phyloP scores from a whole-genome alignment of 2,329 filamentous ascomycete species.

The Colletotrichum lini region DNA sequence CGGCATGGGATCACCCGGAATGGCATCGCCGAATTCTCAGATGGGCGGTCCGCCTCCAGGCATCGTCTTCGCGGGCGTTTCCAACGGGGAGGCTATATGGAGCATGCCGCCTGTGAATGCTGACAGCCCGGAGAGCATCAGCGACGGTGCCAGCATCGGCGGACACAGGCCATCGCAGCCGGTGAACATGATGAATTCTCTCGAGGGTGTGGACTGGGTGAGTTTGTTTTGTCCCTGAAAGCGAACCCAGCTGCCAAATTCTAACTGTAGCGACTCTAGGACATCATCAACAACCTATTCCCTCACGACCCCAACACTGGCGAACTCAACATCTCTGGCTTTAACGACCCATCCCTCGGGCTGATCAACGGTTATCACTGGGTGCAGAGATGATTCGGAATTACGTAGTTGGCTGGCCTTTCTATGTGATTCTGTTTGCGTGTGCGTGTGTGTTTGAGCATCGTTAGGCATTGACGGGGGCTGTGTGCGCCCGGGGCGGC shows the following conservation, averaged over 20 bases:
- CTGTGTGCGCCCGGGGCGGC: neutral
- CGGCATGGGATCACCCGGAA: conserved; percentile 25
- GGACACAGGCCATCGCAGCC: conserved; percentile 37
- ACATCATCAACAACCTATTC: conserved; percentile 55
- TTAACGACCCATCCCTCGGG: conserved; percentile 53
- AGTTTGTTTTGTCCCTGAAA: conserved; percentile 48
- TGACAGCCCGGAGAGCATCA: conserved; percentile 60
- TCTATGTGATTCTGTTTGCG: neutral
- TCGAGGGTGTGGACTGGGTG: conserved; percentile 77
- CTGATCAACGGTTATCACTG: conserved; percentile 48
- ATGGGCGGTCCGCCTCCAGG: conserved; percentile 43
- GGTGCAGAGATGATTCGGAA: conserved; percentile 41
- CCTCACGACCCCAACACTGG: conserved; percentile 56
- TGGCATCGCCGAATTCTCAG: conserved; percentile 35
- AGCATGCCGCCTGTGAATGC: conserved; percentile 55
- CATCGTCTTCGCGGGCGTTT: conserved; percentile 63
- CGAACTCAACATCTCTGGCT: conserved; percentile 55
- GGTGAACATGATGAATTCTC: conserved; percentile 36
- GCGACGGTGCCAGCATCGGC: conserved; percentile 56
- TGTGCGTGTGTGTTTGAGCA: neutral
- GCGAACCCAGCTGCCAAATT: conserved; percentile 17
- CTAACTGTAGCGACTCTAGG: conserved; percentile 44
- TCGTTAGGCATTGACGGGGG: neutral
- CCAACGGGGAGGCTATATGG: conserved; percentile 65
- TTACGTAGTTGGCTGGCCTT: neutral